Percentiles rank a stretch among this genome's conserved stretches.
These are phyloP conservation scores for Pseudevernia furfuracea DNA, from an alignment of 495 filamentous ascomycete genomes.

Conservation along the genomic window DNA sequence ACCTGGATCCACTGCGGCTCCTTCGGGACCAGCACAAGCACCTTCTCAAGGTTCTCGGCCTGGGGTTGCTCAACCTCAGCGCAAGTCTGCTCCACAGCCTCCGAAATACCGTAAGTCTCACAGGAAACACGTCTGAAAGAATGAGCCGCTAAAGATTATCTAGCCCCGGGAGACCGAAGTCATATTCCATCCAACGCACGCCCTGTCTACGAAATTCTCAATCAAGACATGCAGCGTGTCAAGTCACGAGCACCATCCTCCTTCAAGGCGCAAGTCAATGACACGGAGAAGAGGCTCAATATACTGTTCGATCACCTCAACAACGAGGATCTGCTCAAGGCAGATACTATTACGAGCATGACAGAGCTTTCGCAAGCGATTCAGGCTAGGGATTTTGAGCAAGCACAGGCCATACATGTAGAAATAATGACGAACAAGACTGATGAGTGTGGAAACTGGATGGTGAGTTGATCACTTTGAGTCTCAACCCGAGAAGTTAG, in stretches of 20 bases:
- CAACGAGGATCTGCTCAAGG: constrained; percentile 80
- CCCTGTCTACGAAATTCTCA: constrained; percentile 74
- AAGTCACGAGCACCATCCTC: constrained; percentile 70
- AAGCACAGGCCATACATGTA: constrained; percentile 66
- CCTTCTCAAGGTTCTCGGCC: constrained; percentile 42
- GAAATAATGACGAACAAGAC: constrained; percentile 75
- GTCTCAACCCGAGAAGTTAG: background rate
- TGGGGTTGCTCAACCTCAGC: constrained; percentile 44
- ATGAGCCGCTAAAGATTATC: constrained; percentile 18
- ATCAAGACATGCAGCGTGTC: constrained; percentile 77
- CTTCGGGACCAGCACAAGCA: constrained; percentile 31
- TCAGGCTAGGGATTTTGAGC: constrained; percentile 62
- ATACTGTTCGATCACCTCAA: constrained; percentile 94
- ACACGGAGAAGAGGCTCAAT: constrained; percentile 84
- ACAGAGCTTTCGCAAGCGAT: constrained; percentile 59
- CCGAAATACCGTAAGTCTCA: constrained; percentile 59
- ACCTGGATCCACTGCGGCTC: constrained; percentile 27
- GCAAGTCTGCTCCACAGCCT: constrained; percentile 39
- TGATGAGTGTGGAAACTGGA: constrained; percentile 88
- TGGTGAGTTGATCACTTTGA: constrained; percentile 55
- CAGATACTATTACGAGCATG: constrained; percentile 70
- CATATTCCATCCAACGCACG: constrained; percentile 73
- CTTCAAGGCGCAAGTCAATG: constrained; percentile 78
- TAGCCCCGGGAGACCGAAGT: constrained; percentile 75
- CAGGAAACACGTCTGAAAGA: background rate